Evolutionary conservation across 78 protist genomes (phyloP).

Genomic region (Dictyostelium capitatum): DNA sequence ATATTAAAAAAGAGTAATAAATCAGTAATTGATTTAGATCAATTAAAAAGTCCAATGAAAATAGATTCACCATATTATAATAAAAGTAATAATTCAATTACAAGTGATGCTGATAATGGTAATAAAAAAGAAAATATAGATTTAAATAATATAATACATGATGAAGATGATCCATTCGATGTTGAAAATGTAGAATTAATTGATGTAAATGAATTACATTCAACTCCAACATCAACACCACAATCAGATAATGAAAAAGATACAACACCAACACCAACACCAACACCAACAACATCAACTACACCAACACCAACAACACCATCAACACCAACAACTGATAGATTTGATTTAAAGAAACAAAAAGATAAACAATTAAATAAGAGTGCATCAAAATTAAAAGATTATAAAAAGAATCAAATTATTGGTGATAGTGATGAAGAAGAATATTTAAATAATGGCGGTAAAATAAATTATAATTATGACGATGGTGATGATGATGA

Average conservation of each 20-base stretch:
- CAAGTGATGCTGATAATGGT: neutral
- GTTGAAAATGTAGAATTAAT: neutral
- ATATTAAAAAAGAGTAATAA: constrained; percentile 2
- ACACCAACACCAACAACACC: neutral
- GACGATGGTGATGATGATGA: neutral
- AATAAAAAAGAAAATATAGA: neutral
- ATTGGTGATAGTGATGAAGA: constrained; percentile 21
- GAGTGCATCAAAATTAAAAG: neutral
- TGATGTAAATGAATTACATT: constrained; percentile 3
- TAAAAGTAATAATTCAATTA: neutral
- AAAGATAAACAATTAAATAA: neutral
- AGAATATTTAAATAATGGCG: neutral
- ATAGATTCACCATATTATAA: neutral
- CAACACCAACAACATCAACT: neutral
- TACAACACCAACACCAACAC: neutral
- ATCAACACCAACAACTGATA: neutral
- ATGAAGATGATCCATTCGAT: constrained; percentile 26
- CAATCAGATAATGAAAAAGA: no score
- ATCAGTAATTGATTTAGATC: neutral
- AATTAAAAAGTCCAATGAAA: neutral
- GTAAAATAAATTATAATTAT: neutral
- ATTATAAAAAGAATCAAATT: neutral
- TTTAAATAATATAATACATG: neutral
- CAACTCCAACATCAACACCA: neutral
- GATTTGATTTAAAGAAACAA: neutral